Evolutionary conservation across 169 alveolate genomes (phyloP).

Genomic region (Babesia ovata): DNA sequence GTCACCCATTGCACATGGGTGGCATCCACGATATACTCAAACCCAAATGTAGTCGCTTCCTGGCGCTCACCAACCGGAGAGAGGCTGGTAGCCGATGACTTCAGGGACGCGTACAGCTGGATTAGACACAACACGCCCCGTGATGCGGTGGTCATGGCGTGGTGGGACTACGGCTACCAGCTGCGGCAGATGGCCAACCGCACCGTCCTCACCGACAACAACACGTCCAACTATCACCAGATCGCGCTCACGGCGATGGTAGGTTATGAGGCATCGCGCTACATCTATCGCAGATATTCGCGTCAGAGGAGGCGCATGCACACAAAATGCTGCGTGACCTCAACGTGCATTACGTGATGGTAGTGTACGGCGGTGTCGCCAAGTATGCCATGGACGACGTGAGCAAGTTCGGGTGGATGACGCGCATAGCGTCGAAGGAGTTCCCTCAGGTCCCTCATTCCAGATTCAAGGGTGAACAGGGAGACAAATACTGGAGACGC

Average conservation of each 20-base stretch:
- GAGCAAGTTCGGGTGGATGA: conserved; percentile 97
- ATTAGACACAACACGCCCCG: conserved; percentile 91
- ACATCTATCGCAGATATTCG: conserved; percentile 79
- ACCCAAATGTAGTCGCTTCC: conserved; percentile 59
- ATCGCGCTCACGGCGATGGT: conserved; percentile 96
- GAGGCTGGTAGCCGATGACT: conserved; percentile 93
- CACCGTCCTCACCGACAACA: conserved; percentile 96
- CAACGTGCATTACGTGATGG: conserved; percentile 94
- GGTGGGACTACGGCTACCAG: conserved; percentile 99
- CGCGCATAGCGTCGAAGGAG: conserved; percentile 90
- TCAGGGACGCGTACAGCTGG: conserved; percentile 98
- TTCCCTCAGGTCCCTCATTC: conserved; percentile 69
- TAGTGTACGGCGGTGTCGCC: conserved; percentile 95
- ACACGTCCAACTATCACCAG: conserved; percentile 97
- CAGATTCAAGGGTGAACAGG: conserved; percentile 72
- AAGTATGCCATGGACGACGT: conserved; percentile 96
- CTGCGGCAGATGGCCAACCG: conserved; percentile 95
- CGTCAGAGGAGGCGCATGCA: conserved; percentile 94
- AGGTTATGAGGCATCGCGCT: not conserved
- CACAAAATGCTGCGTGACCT: conserved; percentile 86
- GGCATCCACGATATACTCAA: conserved; percentile 71
- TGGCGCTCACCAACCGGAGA: conserved; percentile 81
- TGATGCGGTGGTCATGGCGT: conserved; percentile 91
- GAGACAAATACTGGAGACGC: conserved; percentile 86
- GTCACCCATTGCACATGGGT: conserved; percentile 70